Percentiles rank a stretch among this genome's conserved stretches.
Conservation (phyloP, 805 yeast genomes). For the Spathaspora hagerdaliae region DNA sequence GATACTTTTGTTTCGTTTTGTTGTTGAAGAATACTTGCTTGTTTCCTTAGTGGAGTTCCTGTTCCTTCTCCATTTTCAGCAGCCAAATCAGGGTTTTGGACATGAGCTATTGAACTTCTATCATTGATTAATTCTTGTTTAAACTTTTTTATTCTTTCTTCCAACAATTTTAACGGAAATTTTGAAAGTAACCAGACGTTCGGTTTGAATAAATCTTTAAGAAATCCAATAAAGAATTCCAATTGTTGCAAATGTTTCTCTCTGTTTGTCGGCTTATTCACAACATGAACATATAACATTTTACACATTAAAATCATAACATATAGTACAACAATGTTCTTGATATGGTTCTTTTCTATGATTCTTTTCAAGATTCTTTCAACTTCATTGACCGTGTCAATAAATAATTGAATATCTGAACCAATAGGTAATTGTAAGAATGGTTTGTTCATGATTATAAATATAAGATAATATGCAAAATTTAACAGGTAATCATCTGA, state of each 20-base stretch:
- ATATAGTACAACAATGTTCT: conserved; percentile 1
- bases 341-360: neutral
- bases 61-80: neutral
- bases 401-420: neutral
- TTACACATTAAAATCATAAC: conserved; percentile 1
- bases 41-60: neutral
- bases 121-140: conserved; percentile 16
- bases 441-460: conserved; percentile 3
- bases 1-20: neutral
- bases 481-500: conserved; percentile 1
- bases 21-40: neutral
- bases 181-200: conserved; percentile 1
- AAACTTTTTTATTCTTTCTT: conserved; percentile 15
- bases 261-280: neutral
- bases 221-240: neutral
- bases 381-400: neutral
- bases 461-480: conserved; percentile 2
- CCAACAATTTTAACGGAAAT: conserved; percentile 5
- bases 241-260: neutral
- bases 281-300: neutral
- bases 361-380: neutral
- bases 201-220: neutral
- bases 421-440: neutral
- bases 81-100: neutral
- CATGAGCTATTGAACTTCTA: neutral